Evolutionary conservation across 495 filamentous ascomycete species (phyloP), one percentile per base, ranked within the genome.

Genomic region (Thozetella sp.): DNA sequence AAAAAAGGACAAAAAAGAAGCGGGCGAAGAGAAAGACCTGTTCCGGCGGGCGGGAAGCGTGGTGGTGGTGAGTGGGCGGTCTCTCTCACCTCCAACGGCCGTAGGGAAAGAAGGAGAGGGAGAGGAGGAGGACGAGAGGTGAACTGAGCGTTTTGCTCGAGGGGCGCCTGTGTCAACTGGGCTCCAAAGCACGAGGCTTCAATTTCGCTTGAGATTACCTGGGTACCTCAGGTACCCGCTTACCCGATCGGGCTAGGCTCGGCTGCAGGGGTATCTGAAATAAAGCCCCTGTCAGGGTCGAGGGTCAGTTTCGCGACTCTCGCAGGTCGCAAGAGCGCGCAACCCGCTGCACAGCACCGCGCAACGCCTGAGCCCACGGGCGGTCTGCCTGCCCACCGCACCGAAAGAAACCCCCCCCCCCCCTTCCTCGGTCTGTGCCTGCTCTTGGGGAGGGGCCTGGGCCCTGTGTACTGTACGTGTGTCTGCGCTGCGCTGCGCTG

Each of bases 141-240:
- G 56, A 61, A 58, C 57, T 56, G 54, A 61, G 67, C 19, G 58
- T 24, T 24, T 34, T 11, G 43, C 22, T 34, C 37, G 30, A 60
- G 53, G 22, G 57, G 25, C 55, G 24, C 54, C n/a, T 25, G 37
- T 43, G 58, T 54, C 43, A 53, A 62, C 56, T 68, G 64, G 64
- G 64, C 51, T 60, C 55, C 24, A 59, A 60, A 48, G 64, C 64
- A n/a, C n/a, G 56, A 64, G 52, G 57, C 52, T 51, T 55, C 67
- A 73, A 73, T 73, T 68, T 73, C 71, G 71, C 71, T 73, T 73
- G 68, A 68, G 57, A 61, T 70, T 63, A 58, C 50, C 22, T 20
- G 65, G 62, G 57, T 63, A 57, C 58, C 56, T 60, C 51, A 22
- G n/a, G 56, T 55, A 53, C 40, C 51, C 51, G 53, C 64, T 54